These are phyloP conservation scores for Lipomyces yamanashiensis DNA, from an alignment of 805 yeast genomes.

Conservation along the genomic window DNA sequence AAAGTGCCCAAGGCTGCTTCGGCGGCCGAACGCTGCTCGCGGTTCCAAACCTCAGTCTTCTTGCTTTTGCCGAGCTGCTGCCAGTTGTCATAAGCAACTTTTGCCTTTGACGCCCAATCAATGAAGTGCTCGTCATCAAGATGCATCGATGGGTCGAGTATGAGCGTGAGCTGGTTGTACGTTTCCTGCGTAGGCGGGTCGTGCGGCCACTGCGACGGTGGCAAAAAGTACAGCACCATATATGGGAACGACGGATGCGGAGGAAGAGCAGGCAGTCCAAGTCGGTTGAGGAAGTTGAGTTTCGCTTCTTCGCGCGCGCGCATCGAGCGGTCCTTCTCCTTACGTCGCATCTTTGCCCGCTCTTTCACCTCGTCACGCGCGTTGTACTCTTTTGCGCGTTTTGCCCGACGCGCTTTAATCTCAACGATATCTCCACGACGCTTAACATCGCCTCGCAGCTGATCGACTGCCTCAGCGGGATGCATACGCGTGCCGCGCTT, in stretches of 20 bases:
- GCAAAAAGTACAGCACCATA: slow-evolving; percentile 52
- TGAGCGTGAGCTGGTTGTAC: slow-evolving; percentile 45
- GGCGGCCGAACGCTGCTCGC: slow-evolving; percentile 53
- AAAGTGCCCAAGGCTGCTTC: slow-evolving; percentile 51
- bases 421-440: slow-evolving; percentile 56
- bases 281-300: slow-evolving; percentile 46
- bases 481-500: slow-evolving; percentile 59
- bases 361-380: slow-evolving; percentile 55
- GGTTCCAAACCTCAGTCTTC: slow-evolving; percentile 51
- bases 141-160: slow-evolving; percentile 37
- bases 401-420: slow-evolving; percentile 49
- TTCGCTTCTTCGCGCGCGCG: slow-evolving; percentile 50
- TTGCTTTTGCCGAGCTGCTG: slow-evolving; percentile 45
- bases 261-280: slow-evolving; percentile 50
- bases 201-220: slow-evolving; percentile 53
- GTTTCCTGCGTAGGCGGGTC: slow-evolving; percentile 58
- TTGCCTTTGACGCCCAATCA: slow-evolving; percentile 48
- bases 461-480: slow-evolving; percentile 55
- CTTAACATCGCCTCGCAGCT: slow-evolving; percentile 55
- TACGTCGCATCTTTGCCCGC: slow-evolving; percentile 53
- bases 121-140: slow-evolving; percentile 38
- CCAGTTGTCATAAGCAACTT: slow-evolving; percentile 56
- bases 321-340: slow-evolving; percentile 50
- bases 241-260: slow-evolving; percentile 56
- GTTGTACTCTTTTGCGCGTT: slow-evolving; percentile 53